A percentile compares a stretch with the other conserved stretches of the same genome.
Conservation (phyloP, 2,329 filamentous ascomycete species). For the Botrytis porri region DNA sequence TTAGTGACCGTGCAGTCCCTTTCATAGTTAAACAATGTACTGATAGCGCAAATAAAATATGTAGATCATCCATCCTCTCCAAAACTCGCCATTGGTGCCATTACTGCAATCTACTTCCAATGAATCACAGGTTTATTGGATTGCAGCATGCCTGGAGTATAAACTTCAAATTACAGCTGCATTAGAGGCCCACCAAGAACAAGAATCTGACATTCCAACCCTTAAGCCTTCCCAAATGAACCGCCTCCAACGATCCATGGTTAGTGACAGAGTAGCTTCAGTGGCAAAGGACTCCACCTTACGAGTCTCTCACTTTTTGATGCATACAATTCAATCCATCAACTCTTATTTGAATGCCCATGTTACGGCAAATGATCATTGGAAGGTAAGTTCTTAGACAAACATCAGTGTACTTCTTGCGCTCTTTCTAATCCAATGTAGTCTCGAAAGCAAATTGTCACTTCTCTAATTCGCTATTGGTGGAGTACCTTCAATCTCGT, state of each 20-base stretch:
- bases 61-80: conserved; percentile 57
- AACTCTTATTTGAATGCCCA: conserved; percentile 45
- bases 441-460: conserved; percentile 41
- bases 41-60: conserved; percentile 37
- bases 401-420: not conserved
- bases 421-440: conserved; percentile 15
- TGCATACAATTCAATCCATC: conserved; percentile 43
- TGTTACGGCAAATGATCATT: conserved; percentile 32
- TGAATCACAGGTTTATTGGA: conserved; percentile 45
- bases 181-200: conserved; percentile 42
- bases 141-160: conserved; percentile 52
- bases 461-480: conserved; percentile 51
- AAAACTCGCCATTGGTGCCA: conserved; percentile 53
- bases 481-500: conserved; percentile 51
- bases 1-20: conserved; percentile 40
- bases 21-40: conserved; percentile 34
- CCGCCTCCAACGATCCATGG: conserved; percentile 58
- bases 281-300: conserved; percentile 61
- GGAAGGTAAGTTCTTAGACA: conserved; percentile 29
- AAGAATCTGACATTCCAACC: conserved; percentile 45
- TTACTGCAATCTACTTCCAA: conserved; percentile 43
- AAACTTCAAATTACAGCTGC: conserved; percentile 46
- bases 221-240: conserved; percentile 52
- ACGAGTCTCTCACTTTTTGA: conserved; percentile 51
- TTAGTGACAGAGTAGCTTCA: conserved; percentile 52